Evolutionary conservation across 768 basidiomycete species (phyloP).

Genomic region (Trametes punicea): DNA sequence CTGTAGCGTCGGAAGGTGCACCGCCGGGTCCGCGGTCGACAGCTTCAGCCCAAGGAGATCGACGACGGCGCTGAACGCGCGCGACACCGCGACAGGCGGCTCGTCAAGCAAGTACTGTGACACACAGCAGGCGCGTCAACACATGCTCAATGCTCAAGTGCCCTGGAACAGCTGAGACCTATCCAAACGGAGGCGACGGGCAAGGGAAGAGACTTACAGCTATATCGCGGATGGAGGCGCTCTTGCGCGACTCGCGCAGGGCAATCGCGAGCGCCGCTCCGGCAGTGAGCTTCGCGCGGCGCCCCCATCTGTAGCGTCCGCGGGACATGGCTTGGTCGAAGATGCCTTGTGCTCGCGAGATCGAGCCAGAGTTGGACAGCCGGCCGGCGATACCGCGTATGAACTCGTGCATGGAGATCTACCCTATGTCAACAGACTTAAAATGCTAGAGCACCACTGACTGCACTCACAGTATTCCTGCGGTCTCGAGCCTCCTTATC

Average conservation of each 20-base stretch:
- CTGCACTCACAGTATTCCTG: slow-evolving; percentile 52
- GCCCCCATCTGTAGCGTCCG: slow-evolving; percentile 68
- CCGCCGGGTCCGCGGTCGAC: slow-evolving; percentile 52
- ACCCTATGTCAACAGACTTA: background rate
- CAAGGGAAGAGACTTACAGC: slow-evolving; percentile 39
- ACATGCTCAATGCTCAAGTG: slow-evolving; percentile 14
- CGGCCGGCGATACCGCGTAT: slow-evolving; percentile 58
- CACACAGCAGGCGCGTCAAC: slow-evolving; percentile 22
- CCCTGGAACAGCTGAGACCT: slow-evolving; percentile 15
- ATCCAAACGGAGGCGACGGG: slow-evolving; percentile 1
- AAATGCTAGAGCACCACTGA: slow-evolving; percentile 18
- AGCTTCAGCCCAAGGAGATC: slow-evolving; percentile 54
- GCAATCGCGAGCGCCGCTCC: slow-evolving; percentile 70
- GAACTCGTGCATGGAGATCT: slow-evolving; percentile 65
- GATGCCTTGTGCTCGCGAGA: slow-evolving; percentile 61
- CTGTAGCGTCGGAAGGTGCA: slow-evolving; percentile 56
- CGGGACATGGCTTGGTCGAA: slow-evolving; percentile 66
- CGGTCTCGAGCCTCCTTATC: slow-evolving; percentile 61
- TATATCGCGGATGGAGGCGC: slow-evolving; percentile 66
- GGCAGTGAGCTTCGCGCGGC: slow-evolving; percentile 63
- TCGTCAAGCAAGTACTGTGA: slow-evolving; percentile 50
- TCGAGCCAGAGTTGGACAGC: slow-evolving; percentile 56
- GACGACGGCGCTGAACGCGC: slow-evolving; percentile 50
- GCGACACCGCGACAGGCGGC: slow-evolving; percentile 47
- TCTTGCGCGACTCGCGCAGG: slow-evolving; percentile 65